These are phyloP conservation scores for Maudiozyma barnettii DNA, from an alignment of 805 yeast genomes.

Conservation along the genomic window DNA sequence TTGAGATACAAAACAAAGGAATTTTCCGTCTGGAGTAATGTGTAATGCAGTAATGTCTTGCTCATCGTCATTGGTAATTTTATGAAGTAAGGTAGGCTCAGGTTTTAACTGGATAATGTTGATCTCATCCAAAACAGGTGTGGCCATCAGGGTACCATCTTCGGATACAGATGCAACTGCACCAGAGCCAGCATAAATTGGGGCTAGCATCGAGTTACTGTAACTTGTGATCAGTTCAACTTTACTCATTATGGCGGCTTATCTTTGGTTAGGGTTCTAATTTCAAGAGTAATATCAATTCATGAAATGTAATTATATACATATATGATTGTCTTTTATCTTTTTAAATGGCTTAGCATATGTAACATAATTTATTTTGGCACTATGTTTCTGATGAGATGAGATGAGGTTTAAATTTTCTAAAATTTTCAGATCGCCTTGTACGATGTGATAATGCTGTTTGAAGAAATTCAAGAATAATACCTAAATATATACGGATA, in stretches of 20 bases:
- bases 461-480: background rate
- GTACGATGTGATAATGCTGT: background rate
- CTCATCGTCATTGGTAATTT: slow-evolving; percentile 74
- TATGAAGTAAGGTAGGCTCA: slow-evolving; percentile 33
- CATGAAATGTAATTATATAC: background rate
- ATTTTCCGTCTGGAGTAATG: slow-evolving; percentile 65
- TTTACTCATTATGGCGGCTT: background rate
- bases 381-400: slow-evolving; percentile 1
- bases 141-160: slow-evolving; percentile 58
- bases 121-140: slow-evolving; percentile 71
- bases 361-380: background rate
- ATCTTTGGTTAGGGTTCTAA: background rate
- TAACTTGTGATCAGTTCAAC: slow-evolving; percentile 30
- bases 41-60: slow-evolving; percentile 66
- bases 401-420: slow-evolving; percentile 5
- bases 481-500: background rate
- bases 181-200: slow-evolving; percentile 76
- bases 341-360: background rate
- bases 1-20: slow-evolving; percentile 66
- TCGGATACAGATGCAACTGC: slow-evolving; percentile 59
- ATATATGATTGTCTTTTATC: background rate
- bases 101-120: slow-evolving; percentile 55
- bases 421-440: slow-evolving; percentile 5
- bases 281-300: background rate
- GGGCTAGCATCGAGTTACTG: slow-evolving; percentile 43